Base-by-base conservation (phyloP, 2,329 filamentous ascomycete genomes). In the Diaporthe vaccinii region DNA sequence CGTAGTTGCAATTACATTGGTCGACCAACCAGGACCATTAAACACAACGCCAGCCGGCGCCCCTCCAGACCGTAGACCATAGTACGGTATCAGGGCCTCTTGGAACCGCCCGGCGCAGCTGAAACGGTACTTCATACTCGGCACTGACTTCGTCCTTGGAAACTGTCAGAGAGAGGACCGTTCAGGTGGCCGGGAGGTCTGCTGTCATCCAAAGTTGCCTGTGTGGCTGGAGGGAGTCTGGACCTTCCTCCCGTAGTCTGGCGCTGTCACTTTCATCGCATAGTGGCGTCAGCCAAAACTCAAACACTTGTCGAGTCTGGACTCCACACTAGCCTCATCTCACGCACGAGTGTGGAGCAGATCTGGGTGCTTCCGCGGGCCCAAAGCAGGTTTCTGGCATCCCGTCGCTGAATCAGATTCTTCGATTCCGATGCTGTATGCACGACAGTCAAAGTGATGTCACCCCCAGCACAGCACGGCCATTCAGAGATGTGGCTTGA, bases 361-460 rank as follows among this genome's bases (percentile, higher is more conserved):
- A 51, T 70, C 39, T 46, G 68, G 65, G 44, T 58, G 49, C 59
- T 34, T 36, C 28, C 68, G 68, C 61, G 69, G 74, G 41, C 20
- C 69, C 69, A 20, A 75, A 75, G 69, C 74, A 75, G 74, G 74
- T 65, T 74, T 71, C 55, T 65, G n/a, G 55, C 57, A 31, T 51
- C 44, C 36, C 51, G 14, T 71, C 57, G 49, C 22, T 76, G 62
- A 71, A 62, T 62, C 57, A 76, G 39, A 68, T 51, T 20, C 36
- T 49, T 51, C 41, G 15, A 70, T 34, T 73, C 22, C 58, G n/a
- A 65, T 31, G 31, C 28, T 51, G 61, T 58, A 31, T 62, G n/a
- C 39, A 20, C 39, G 34, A 62, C 36, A 28, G 59, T 41, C 62
- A 53, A 39, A 44, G 71, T 76, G 71, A 76, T 76, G 74, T 76